Base-by-base conservation (phyloP, 768 basidiomycete genomes). In the Termitomyces sp. region DNA sequence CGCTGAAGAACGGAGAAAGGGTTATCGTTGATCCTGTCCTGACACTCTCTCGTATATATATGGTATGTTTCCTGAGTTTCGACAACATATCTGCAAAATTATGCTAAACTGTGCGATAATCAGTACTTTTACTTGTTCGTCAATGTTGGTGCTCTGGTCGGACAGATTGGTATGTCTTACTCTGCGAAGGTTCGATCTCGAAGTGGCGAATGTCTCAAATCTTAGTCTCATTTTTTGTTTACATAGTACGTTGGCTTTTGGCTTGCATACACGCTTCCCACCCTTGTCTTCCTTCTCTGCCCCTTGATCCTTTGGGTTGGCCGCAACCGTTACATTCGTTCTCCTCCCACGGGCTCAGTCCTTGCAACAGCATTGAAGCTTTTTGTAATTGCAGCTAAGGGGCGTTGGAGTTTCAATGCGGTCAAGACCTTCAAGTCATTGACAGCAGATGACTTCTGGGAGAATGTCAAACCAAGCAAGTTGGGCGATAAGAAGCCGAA, bases 61-160 rank as follows among this genome's bases (percentile, higher is more conserved):
- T 90, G 87, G 84, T 87, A 68, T 50, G 64, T 57, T 45, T 51
- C 32, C 78, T 64, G 39, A 65, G 65, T 53, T 18, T 49, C 13
- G 7, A 32, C 28, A 35, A 32, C 24, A n/a, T 32, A 4, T 53
- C 18, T 9, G 18, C 9, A 18, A 8, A n/a, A 11, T 3, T 50
- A n/a, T 18, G 18, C 15, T 39, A 40, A 33, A 36, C 12, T 33
- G 18, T 4, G 11, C 45, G 7, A 51, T 57, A 20, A 45, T 36
- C 56, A 83, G 82, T 85, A 85, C 66, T 87, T 86, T 70, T 89
- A 89, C 69, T 75, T 85, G 49, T 88, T 87, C 72, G 87, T 88
- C 67, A 91, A 90, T 71, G 71, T 89, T 55, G 90, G 90, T 1
- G 84, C 91, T 38, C 22, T 46, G 12, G 20, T 46, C 45, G 90